Base-by-base conservation (phyloP, 148 eudicot genomes). In the Rhododendron vialii region DNA sequence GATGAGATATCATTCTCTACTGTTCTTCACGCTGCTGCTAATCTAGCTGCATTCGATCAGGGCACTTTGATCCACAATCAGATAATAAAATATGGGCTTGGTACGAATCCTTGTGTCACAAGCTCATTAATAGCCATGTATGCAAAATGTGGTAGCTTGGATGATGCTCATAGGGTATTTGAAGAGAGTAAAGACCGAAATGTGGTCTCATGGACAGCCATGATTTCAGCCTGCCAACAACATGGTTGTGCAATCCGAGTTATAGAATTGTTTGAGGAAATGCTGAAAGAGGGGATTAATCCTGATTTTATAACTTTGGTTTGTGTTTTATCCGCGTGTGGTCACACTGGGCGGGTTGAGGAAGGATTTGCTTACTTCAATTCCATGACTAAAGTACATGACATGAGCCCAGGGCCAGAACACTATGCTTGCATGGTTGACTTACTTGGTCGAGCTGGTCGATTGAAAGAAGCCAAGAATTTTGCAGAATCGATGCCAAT, bases 351-450 rank as follows among this genome's bases (percentile, higher is more conserved):
- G 59, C 88, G 83, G 43, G 88, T 90, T 61, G 87, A 86, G 53
- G 90, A 92, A 85, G 94, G 94, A 45, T 91, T 85, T 88, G 83
- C 88, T 82, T 91, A 91, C 87, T 91, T 90, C 76, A 85, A 89
- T 75, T 87, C 92, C 35, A 89, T 92, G 86, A 65, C 30, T 41
- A 50, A 81, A 12, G 82, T 65, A 61, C 86, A 89, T 83, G 85
- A 82, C 33, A 75, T 90, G 61, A 88, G 82, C 71, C 89, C 89
- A 26, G 90, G 93, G 55, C 88, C 81, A 71, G 93, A 91, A 88
- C 93, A 87, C 80, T 87, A 90, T 73, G 91, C 92, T 81, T 90
- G 92, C 82, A 92, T 93, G 92, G 93, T 92, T 86, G 94, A 93
- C 86, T 73, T 91, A 87, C 95, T 93, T 83, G 91, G 95, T 79